Evolutionary conservation across 176 grass and related monocot genomes (phyloP).

Genomic region (Rhynchospora pubera): DNA sequence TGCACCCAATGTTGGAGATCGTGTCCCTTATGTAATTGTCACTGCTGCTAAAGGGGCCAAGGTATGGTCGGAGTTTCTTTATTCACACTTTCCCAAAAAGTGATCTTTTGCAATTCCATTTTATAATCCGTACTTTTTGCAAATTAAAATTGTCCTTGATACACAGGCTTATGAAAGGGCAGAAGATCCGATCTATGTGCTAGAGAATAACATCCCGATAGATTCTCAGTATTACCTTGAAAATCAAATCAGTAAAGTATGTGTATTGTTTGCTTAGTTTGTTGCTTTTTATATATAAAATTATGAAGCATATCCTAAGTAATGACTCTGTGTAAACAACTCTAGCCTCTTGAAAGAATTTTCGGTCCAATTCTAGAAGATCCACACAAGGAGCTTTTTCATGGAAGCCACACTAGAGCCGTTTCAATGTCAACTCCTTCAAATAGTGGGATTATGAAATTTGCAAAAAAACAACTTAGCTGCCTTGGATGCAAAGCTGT

Average conservation of each 20-base stretch:
- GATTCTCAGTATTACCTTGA: conserved; percentile 96
- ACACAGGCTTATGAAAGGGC: conserved; percentile 92
- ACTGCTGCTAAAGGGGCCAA: conserved; percentile 97
- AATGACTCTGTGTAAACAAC: conserved; percentile 10
- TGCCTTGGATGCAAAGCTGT: conserved; percentile 97
- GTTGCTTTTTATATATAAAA: not conserved
- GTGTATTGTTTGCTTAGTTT: not conserved
- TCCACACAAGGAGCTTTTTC: conserved; percentile 84
- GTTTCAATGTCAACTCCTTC: conserved; percentile 96
- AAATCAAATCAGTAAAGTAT: conserved; percentile 97
- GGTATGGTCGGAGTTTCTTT: conserved; percentile 32
- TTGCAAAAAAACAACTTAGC: conserved; percentile 87
- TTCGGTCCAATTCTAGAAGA: conserved; percentile 96
- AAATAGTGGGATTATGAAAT: conserved; percentile 98
- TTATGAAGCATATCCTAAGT: not conserved
- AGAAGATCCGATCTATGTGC: conserved; percentile 97
- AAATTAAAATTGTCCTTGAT: conserved; percentile 23
- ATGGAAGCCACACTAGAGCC: conserved; percentile 96
- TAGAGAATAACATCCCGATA: conserved; percentile 97
- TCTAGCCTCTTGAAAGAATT: conserved; percentile 84
- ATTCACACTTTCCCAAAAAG: not conserved
- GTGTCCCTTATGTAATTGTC: conserved; percentile 96
- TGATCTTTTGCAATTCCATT: not conserved
- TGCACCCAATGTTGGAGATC: conserved; percentile 93
- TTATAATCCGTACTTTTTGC: not conserved